These are phyloP conservation scores for Lasiosphaeria ovina DNA, from an alignment of 495 filamentous ascomycete species.

Conservation along the genomic window DNA sequence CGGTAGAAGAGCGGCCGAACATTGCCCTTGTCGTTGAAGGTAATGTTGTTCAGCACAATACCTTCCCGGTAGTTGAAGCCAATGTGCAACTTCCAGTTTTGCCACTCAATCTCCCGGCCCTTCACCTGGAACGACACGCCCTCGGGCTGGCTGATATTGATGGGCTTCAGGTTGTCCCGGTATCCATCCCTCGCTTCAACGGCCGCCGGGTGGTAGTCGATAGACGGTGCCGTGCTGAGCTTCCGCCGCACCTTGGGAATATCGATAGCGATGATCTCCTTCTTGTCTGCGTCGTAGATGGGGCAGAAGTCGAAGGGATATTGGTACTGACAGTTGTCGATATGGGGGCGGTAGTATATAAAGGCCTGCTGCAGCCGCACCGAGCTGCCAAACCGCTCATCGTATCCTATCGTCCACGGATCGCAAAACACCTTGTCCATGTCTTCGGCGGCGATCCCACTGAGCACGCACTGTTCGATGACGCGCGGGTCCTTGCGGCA, in stretches of 20 bases:
- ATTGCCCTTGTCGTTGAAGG: conserved; percentile 82
- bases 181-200: conserved; percentile 76
- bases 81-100: conserved; percentile 92
- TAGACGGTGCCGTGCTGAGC: conserved; percentile 67
- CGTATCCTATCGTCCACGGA: conserved; percentile 94
- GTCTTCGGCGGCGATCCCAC: conserved; percentile 81
- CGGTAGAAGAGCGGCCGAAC: conserved; percentile 83
- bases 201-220: conserved; percentile 76
- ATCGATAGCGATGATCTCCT: conserved; percentile 85
- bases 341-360: conserved; percentile 90
- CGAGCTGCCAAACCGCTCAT: conserved; percentile 80
- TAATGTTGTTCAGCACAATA: conserved; percentile 87
- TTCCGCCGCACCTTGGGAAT: conserved; percentile 77
- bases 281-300: conserved; percentile 81
- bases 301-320: conserved; percentile 94
- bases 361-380: conserved; percentile 87
- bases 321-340: conserved; percentile 87
- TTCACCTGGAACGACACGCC: conserved; percentile 88
- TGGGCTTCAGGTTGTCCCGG: conserved; percentile 81
- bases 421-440: conserved; percentile 91
- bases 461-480: conserved; percentile 85
- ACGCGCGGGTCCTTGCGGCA: conserved; percentile 80
- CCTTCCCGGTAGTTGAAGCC: conserved; percentile 97
- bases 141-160: conserved; percentile 92
- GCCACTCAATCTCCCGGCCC: conserved; percentile 80